These are phyloP conservation scores for Stagonosporopsis vannaccii DNA, from an alignment of 2,329 filamentous ascomycete species.

Conservation along the genomic window DNA sequence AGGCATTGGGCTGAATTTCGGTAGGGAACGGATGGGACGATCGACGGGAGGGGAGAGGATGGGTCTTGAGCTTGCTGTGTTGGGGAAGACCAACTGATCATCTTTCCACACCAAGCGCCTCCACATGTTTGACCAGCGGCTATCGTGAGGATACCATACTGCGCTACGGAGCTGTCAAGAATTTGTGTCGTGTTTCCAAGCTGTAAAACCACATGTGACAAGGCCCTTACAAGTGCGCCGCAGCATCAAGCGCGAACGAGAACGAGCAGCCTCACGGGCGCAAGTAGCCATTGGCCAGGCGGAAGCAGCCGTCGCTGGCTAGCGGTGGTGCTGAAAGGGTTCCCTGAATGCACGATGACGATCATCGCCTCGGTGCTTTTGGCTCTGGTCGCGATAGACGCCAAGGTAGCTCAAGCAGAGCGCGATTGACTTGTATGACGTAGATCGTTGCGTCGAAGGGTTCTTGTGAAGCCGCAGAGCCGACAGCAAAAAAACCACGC, in stretches of 20 bases:
- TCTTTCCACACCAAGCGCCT: slow-evolving; percentile 25
- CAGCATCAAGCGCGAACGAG: background rate
- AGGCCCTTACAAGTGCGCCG: background rate
- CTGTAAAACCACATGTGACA: slow-evolving; percentile 5
- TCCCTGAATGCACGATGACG: slow-evolving; percentile 18
- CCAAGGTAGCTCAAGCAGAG: slow-evolving; percentile 13
- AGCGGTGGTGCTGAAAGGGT: slow-evolving; percentile 7
- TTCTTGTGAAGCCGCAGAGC: slow-evolving; percentile 18
- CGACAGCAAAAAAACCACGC: slow-evolving; percentile 16
- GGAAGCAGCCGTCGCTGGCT: slow-evolving; percentile 18
- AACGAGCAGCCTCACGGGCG: background rate
- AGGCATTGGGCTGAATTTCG: slow-evolving; percentile 1
- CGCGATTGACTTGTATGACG: slow-evolving; percentile 14
- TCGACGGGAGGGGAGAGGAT: slow-evolving; percentile 24
- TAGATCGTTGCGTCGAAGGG: background rate
- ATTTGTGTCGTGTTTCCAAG: background rate
- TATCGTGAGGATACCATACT: slow-evolving; percentile 1
- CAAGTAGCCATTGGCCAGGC: slow-evolving; percentile 14
- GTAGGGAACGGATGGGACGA: slow-evolving; percentile 13
- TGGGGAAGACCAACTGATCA: slow-evolving; percentile 30
- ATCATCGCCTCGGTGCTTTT: slow-evolving; percentile 18
- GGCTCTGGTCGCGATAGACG: slow-evolving; percentile 3
- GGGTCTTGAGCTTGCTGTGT: slow-evolving; percentile 16
- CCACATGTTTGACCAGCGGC: slow-evolving; percentile 28
- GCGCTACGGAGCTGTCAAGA: background rate